These are phyloP conservation scores for Sarcomyxa edulis DNA, from an alignment of 768 basidiomycete genomes.

Conservation along the genomic window DNA sequence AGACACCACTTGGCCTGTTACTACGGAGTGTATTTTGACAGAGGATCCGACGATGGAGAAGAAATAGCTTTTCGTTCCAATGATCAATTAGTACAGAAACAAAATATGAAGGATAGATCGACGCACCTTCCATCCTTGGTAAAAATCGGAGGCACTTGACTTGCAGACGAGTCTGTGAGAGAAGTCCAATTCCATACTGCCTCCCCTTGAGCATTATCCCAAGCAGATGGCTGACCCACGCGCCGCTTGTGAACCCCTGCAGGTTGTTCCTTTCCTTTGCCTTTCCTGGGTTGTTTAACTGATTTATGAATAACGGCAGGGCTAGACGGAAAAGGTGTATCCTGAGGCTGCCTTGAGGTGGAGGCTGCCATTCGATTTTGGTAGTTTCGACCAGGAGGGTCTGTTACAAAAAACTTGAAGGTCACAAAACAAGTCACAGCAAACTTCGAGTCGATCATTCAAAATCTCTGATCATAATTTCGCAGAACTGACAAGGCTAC, in stretches of 20 bases:
- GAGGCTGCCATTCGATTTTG: slow-evolving; percentile 43
- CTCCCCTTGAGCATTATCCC: slow-evolving; percentile 22
- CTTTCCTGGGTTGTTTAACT: slow-evolving; percentile 32
- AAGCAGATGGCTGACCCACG: too few relatives aligned
- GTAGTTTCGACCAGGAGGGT: slow-evolving; percentile 14
- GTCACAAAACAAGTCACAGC: slow-evolving; percentile 3
- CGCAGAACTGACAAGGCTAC: background rate
- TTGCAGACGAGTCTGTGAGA: slow-evolving; percentile 64
- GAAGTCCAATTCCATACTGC: slow-evolving; percentile 62
- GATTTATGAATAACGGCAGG: slow-evolving; percentile 13
- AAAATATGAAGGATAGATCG: slow-evolving; percentile 4
- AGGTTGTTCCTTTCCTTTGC: slow-evolving; percentile 41
- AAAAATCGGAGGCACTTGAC: slow-evolving; percentile 68
- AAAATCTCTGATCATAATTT: background rate
- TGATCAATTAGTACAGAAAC: too few relatives aligned
- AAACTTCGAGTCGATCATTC: background rate
- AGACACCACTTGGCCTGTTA: slow-evolving; percentile 75
- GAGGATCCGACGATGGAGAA: slow-evolving; percentile 79
- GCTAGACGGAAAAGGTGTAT: slow-evolving; percentile 25
- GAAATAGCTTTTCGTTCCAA: slow-evolving; percentile 72
- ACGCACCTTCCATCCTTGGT: slow-evolving; percentile 82
- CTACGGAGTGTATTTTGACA: slow-evolving; percentile 80
- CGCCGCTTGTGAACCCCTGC: slow-evolving; percentile 16
- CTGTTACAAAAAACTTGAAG: slow-evolving; percentile 4
- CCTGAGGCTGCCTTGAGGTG: slow-evolving; percentile 32